Conservation (phyloP, 2,329 filamentous ascomycete species). For the Xylariaceae sp. region DNA sequence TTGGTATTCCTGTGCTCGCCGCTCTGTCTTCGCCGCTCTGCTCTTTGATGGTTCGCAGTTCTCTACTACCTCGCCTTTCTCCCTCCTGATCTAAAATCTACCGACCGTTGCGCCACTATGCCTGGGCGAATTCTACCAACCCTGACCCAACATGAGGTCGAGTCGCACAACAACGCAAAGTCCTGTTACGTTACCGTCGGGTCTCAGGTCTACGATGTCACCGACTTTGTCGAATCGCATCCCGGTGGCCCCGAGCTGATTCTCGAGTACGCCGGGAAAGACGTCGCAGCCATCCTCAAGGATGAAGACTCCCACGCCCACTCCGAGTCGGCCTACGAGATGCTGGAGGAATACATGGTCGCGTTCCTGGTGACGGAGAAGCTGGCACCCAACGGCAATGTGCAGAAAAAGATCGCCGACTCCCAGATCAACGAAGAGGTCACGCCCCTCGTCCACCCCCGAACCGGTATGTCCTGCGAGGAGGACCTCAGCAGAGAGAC, state of each 20-base stretch:
- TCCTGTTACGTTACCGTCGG: constrained; percentile 93
- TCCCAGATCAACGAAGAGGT: constrained; percentile 27
- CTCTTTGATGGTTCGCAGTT: too few relatives aligned
- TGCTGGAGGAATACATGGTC: constrained; percentile 78
- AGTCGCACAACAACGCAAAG: constrained; percentile 67
- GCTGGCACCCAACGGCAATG: constrained; percentile 30
- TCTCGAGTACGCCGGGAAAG: constrained; percentile 82
- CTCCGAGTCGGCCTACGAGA: constrained; percentile 90
- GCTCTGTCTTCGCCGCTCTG: too few relatives aligned
- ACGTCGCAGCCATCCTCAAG: constrained; percentile 73
- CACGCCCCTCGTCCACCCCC: constrained; percentile 40
- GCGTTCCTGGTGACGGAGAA: constrained; percentile 67
- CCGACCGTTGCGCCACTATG: constrained; percentile 44
- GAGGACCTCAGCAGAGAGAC: constrained; percentile 86
- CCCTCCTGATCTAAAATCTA: neutral
- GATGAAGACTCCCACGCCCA: constrained; percentile 79
- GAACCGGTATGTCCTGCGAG: constrained; percentile 80
- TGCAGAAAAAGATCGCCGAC: constrained; percentile 24
- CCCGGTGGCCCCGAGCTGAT: constrained; percentile 86
- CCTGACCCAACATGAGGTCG: constrained; percentile 72
- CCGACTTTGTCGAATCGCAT: constrained; percentile 81
- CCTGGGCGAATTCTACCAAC: constrained; percentile 75
- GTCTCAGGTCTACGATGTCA: constrained; percentile 89
- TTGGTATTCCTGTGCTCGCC: too few relatives aligned
- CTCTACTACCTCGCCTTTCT: too few relatives aligned